phyloP scores from a whole-genome alignment of 805 yeast species.

The Spathaspora gorwiae region DNA sequence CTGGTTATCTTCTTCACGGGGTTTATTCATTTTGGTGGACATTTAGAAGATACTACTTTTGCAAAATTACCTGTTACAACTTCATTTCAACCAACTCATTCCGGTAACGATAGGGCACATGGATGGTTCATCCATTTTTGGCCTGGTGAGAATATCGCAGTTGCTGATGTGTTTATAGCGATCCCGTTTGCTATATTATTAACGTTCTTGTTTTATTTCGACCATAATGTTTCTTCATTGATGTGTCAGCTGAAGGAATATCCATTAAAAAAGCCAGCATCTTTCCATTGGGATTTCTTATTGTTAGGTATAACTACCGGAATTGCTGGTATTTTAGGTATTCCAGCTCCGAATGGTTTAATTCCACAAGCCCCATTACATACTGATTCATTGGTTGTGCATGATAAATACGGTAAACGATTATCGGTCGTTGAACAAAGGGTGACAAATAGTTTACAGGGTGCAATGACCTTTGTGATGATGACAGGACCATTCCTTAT shows the following conservation, averaged over 20 bases:
- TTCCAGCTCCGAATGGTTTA: conserved; percentile 94
- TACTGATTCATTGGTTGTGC: conserved; percentile 68
- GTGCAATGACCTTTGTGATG: conserved; percentile 74
- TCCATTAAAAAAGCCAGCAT: conserved; percentile 78
- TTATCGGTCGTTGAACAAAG: conserved; percentile 82
- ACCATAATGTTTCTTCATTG: conserved; percentile 89
- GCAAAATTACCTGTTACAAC: conserved; percentile 63
- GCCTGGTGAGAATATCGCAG: conserved; percentile 51
- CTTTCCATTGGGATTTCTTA: conserved; percentile 90
- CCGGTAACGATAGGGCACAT: conserved; percentile 34
- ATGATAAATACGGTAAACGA: conserved; percentile 35
- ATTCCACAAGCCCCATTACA: conserved; percentile 98
- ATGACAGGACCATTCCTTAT: conserved; percentile 85
- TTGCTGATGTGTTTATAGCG: conserved; percentile 79
- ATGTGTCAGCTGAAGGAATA: conserved; percentile 85
- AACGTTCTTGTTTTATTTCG: conserved; percentile 85
- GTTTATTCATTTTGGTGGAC: conserved; percentile 87
- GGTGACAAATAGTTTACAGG: conserved; percentile 79
- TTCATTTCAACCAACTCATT: conserved; percentile 69
- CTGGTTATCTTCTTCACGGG: conserved; percentile 89
- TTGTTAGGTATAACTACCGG: conserved; percentile 85
- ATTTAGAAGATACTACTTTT: conserved; percentile 52
- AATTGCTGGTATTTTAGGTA: conserved; percentile 77
- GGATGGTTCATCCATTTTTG: conserved; percentile 82
- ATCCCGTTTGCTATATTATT: conserved; percentile 86